These are phyloP conservation scores for Fusarium sp. DNA, from an alignment of 2,329 filamentous ascomycete species.

Conservation along the genomic window DNA sequence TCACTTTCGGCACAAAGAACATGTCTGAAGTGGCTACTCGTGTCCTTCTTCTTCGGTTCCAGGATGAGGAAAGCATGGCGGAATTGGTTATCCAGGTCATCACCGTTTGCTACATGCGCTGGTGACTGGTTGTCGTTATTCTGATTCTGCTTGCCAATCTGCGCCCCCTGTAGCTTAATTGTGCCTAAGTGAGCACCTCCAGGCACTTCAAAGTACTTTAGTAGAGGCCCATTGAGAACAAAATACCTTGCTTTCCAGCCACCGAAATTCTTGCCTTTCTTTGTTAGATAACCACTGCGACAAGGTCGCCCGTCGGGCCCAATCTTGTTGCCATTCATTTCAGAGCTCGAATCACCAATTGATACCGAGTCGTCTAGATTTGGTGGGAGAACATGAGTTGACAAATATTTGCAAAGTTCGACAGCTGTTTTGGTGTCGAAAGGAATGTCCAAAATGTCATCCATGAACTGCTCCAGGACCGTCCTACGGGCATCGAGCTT, in stretches of 20 bases:
- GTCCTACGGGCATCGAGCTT: slow-evolving; percentile 87
- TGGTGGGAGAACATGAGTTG: slow-evolving; percentile 68
- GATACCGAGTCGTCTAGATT: slow-evolving; percentile 64
- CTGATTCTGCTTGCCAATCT: slow-evolving; percentile 89
- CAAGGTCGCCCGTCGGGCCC: slow-evolving; percentile 73
- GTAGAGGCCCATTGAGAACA: slow-evolving; percentile 64
- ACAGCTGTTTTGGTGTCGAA: slow-evolving; percentile 81
- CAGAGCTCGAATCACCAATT: slow-evolving; percentile 34
- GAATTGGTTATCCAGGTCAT: slow-evolving; percentile 92
- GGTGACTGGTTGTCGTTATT: slow-evolving; percentile 64
- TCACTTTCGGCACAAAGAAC: slow-evolving; percentile 97
- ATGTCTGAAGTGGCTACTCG: slow-evolving; percentile 85
- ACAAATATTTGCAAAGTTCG: slow-evolving; percentile 88
- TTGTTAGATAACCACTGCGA: slow-evolving; percentile 92
- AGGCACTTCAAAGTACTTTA: slow-evolving; percentile 92
- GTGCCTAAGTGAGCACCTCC: slow-evolving; percentile 91
- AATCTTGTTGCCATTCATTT: slow-evolving; percentile 48
- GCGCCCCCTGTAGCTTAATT: slow-evolving; percentile 89
- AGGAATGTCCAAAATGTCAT: slow-evolving; percentile 82
- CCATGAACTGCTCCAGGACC: slow-evolving; percentile 86
- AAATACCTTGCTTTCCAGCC: slow-evolving; percentile 91
- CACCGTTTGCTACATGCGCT: slow-evolving; percentile 62
- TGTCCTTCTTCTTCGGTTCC: slow-evolving; percentile 97
- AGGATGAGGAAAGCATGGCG: slow-evolving; percentile 94
- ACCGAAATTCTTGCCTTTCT: slow-evolving; percentile 97